Base-by-base conservation (phyloP, 2,329 filamentous ascomycete genomes). In the Didymosphaeria variabile region DNA sequence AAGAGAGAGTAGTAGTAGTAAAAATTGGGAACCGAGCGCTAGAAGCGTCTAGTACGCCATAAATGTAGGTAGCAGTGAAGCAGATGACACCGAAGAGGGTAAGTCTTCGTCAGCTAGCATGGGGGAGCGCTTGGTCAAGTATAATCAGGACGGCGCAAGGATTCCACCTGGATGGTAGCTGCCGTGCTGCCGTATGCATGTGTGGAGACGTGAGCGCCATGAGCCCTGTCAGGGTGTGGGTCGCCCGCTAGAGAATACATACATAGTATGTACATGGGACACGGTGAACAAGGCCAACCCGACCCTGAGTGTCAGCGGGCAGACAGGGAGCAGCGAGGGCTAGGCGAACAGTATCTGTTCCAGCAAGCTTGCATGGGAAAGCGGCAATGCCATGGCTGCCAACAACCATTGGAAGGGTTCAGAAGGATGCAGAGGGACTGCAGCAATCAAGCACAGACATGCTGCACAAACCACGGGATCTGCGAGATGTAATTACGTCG, bases 61-160 rank as follows among this genome's bases (percentile, higher is more conserved):
- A 13, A n/a, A 40, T 40, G 38, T 40, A 40, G n/a, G 38, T 40
- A 17, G 38, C 38, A 19, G 17, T n/a, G 38, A n/a, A n/a, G n/a
- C n/a, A n/a, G n/a, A n/a, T n/a, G n/a, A n/a, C n/a, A n/a, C n/a
- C n/a, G n/a, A n/a, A 44, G 40, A 26, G 19, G 29, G n/a, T 23
- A 52, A 50, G 50, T 13, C 36, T 31, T 51, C 17, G 19, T 13
- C 15, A 15, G 21, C n/a, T 38, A 50, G 34, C 9, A 17, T 15
- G 57, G 62, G 53, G 58, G 32, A 50, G 49, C 58, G 56, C 42
- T 60, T 62, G 62, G 65, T 70, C 60, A 68, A 72, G 61, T 59
- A 58, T 51, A 53, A 44, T 62, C 55, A 49, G 61, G 55, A 62
- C 53, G 61, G 49, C 52, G 56, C 53, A 57, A 64, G 47, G 57